A percentile compares a stretch with the other conserved stretches of the same genome.
Evolutionary conservation across 495 filamentous ascomycete genomes (phyloP).

Genomic region (Aspergillus incahuasiensis): DNA sequence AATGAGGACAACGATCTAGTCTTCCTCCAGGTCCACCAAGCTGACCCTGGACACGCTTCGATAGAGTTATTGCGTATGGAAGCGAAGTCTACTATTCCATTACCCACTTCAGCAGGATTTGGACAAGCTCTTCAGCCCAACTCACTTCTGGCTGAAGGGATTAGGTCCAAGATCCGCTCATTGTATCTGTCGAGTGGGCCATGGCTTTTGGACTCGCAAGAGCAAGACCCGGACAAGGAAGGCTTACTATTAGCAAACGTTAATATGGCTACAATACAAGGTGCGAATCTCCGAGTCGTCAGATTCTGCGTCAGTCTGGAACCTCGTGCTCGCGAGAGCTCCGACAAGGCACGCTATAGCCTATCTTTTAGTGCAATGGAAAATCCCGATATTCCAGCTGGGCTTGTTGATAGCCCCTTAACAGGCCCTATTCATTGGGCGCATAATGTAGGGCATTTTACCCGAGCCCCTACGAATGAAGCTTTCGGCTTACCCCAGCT

Average conservation of each 20-base stretch:
- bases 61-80: constrained; percentile 17
- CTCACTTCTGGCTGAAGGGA: constrained; percentile 27
- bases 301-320: constrained; percentile 21
- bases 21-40: constrained; percentile 23
- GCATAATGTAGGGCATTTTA: constrained; percentile 23
- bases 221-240: neutral
- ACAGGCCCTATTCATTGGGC: constrained; percentile 37
- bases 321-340: constrained; percentile 6
- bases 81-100: constrained; percentile 22
- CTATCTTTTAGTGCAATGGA: constrained; percentile 12
- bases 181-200: constrained; percentile 34
- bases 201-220: constrained; percentile 22
- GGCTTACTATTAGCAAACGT: constrained; percentile 14
- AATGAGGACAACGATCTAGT: constrained; percentile 43
- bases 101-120: constrained; percentile 11
- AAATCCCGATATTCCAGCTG: constrained; percentile 11
- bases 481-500: constrained; percentile 5
- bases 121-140: constrained; percentile 16
- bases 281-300: constrained; percentile 27
- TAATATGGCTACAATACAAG: constrained; percentile 28
- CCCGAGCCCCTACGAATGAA: neutral
- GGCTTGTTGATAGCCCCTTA: constrained; percentile 17
- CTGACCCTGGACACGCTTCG: neutral
- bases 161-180: constrained; percentile 21
- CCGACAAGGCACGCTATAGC: neutral